Conservation (phyloP, 2,329 filamentous ascomycete species). For the Neodidymelliopsis sp. region DNA sequence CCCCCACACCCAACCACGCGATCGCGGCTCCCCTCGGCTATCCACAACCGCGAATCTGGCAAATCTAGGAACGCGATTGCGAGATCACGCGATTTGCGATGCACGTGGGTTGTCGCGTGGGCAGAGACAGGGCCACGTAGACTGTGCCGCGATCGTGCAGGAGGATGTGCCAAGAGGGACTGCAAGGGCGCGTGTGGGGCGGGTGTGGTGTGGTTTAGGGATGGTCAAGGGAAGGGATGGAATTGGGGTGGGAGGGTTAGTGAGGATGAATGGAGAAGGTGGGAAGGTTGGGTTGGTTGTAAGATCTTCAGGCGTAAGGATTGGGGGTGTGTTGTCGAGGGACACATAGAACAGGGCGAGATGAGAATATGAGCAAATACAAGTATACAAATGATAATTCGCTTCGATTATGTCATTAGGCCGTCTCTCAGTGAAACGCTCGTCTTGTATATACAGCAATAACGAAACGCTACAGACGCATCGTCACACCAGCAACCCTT, state of each 20-base stretch:
- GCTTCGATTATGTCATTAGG: constrained; percentile 13
- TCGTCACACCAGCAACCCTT: not conserved
- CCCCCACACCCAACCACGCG: too few relatives aligned
- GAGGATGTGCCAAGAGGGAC: too few relatives aligned
- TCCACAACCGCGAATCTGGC: too few relatives aligned
- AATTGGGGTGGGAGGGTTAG: constrained; percentile 1
- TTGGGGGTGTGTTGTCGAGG: not conserved
- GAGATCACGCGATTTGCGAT: not conserved
- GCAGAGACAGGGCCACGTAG: too few relatives aligned
- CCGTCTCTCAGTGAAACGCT: constrained; percentile 4
- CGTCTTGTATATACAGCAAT: constrained; percentile 8
- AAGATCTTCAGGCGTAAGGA: not conserved
- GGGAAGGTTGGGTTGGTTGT: not conserved
- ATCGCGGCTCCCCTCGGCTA: too few relatives aligned
- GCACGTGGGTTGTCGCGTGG: not conserved
- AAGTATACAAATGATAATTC: not conserved
- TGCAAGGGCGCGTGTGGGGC: not conserved
- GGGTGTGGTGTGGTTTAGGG: not conserved
- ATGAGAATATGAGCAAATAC: not conserved
- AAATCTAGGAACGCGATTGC: too few relatives aligned
- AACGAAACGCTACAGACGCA: constrained; percentile 10
- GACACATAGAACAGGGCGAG: not conserved
- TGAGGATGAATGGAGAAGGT: not conserved
- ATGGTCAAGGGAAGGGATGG: not conserved
- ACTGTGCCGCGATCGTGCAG: not conserved